Evolutionary conservation across 257 asterid genomes (phyloP).

Genomic region (Orobanche coerulescens): DNA sequence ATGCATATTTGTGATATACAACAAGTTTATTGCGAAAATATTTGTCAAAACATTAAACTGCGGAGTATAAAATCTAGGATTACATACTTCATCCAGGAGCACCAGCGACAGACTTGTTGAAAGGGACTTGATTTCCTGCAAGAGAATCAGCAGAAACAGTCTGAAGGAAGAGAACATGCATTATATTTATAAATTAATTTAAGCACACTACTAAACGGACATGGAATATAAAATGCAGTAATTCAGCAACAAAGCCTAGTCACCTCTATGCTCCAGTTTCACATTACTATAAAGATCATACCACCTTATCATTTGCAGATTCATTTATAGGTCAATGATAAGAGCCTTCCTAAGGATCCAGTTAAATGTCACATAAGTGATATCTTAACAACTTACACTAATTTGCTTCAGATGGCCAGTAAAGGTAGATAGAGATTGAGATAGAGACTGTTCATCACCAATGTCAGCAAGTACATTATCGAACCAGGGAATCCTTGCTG

Average conservation of each 20-base stretch:
- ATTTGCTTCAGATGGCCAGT: slow-evolving; percentile 98
- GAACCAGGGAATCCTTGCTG: slow-evolving; percentile 93
- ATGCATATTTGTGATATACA: background rate
- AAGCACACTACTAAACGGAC: background rate
- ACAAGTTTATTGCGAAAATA: background rate
- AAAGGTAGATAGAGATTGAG: slow-evolving; percentile 95
- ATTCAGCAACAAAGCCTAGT: background rate
- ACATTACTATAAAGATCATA: background rate
- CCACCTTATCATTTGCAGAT: background rate
- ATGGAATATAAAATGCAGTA: background rate
- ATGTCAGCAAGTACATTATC: slow-evolving; percentile 94
- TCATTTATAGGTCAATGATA: slow-evolving; percentile 5
- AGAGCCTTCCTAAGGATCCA: background rate
- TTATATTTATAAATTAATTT: background rate
- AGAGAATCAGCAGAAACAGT: slow-evolving; percentile 16
- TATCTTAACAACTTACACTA: slow-evolving; percentile 52
- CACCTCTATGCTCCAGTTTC: slow-evolving; percentile 12
- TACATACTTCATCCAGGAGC: slow-evolving; percentile 85
- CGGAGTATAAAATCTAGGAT: slow-evolving; percentile 13
- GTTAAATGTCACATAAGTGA: slow-evolving; percentile 3
- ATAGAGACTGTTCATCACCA: slow-evolving; percentile 94
- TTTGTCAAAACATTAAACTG: slow-evolving; percentile 11
- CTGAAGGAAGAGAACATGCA: background rate
- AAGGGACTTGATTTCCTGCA: slow-evolving; percentile 82
- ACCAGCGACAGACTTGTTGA: slow-evolving; percentile 70